These are phyloP conservation scores for Glycine latifolia DNA, from an alignment of 306 rosid genomes.

Conservation along the genomic window DNA sequence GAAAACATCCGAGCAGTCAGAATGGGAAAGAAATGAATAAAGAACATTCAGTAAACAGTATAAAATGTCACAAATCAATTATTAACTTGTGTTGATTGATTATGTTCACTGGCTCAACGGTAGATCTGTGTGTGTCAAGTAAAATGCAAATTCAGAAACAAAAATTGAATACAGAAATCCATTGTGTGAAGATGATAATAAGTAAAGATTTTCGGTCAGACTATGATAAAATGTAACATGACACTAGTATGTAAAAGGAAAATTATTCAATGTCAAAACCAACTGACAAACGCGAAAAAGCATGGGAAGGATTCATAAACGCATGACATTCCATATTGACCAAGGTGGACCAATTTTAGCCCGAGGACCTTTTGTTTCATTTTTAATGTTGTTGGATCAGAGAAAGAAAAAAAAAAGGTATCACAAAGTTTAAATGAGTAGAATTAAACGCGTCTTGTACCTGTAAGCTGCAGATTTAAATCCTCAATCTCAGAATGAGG, in stretches of 20 bases:
- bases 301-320: background rate
- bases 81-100: too few relatives aligned
- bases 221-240: background rate
- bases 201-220: too few relatives aligned
- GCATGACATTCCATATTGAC: conserved; percentile 1
- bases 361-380: background rate
- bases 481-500: too few relatives aligned
- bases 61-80: background rate
- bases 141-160: conserved; percentile 18
- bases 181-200: too few relatives aligned
- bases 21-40: background rate
- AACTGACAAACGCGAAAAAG: conserved; percentile 10
- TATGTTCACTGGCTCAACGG: background rate
- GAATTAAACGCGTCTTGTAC: too few relatives aligned
- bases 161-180: too few relatives aligned
- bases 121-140: background rate
- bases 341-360: background rate
- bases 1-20: background rate
- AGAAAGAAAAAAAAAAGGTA: background rate
- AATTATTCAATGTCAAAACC: background rate
- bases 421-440: background rate
- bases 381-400: background rate
- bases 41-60: background rate
- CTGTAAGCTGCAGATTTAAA: too few relatives aligned
- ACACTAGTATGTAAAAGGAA: background rate